phyloP scores from a whole-genome alignment of 495 filamentous ascomycete species.

The Penicillium steckii region DNA sequence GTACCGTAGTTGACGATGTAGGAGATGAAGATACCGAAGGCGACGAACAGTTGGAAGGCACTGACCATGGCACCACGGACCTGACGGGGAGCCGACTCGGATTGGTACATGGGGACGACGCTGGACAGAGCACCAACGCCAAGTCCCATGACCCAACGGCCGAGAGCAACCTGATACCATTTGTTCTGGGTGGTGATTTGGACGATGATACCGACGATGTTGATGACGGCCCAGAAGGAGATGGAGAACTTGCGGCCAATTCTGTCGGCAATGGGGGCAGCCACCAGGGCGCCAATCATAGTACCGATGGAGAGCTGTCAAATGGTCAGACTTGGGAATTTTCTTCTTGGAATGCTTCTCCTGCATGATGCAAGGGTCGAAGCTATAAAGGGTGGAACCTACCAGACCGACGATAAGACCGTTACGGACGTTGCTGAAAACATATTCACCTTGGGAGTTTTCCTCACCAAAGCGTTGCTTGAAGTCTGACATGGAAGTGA shows the following conservation, averaged over 20 bases:
- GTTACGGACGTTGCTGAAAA: constrained; percentile 54
- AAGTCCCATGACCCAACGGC: constrained; percentile 61
- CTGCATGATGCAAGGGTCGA: not conserved
- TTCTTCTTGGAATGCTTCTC: not conserved
- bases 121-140: constrained; percentile 72
- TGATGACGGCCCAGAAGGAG: constrained; percentile 57
- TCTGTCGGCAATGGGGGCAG: constrained; percentile 55
- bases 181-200: constrained; percentile 58
- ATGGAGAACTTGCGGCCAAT: constrained; percentile 54
- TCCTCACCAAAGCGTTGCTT: constrained; percentile 45
- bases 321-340: constrained; percentile 8
- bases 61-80: constrained; percentile 68
- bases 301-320: constrained; percentile 61
- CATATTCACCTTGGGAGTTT: constrained; percentile 34
- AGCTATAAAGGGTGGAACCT: constrained; percentile 13
- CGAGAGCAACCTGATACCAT: constrained; percentile 55
- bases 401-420: constrained; percentile 58
- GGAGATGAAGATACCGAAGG: constrained; percentile 79
- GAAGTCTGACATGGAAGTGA: constrained; percentile 60
- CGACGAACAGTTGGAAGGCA: constrained; percentile 84
- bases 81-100: constrained; percentile 62
- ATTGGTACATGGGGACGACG: constrained; percentile 72
- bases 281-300: constrained; percentile 64
- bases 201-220: constrained; percentile 67
- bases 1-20: constrained; percentile 83